Evolutionary conservation across 2,329 filamentous ascomycete species (phyloP).

Genomic region (Anisogramma anomala): DNA sequence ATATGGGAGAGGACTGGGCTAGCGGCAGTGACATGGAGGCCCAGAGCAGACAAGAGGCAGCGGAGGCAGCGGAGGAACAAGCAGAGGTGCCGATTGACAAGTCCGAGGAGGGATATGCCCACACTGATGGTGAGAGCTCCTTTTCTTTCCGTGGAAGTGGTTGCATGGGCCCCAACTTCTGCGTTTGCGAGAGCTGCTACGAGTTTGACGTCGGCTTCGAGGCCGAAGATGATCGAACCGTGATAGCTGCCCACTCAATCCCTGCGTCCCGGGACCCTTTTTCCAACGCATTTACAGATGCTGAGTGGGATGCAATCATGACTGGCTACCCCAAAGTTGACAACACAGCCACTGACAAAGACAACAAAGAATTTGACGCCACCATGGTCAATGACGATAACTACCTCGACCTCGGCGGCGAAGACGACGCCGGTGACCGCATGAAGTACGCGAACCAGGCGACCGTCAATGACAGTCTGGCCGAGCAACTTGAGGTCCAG

Average conservation of each 20-base stretch:
- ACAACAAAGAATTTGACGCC: constrained; percentile 1
- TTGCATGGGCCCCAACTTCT: constrained; percentile 2
- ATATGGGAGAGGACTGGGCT: background rate
- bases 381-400: constrained; percentile 13
- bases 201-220: background rate
- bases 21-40: background rate
- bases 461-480: background rate
- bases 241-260: background rate
- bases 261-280: background rate
- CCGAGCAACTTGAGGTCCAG: background rate
- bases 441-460: constrained; percentile 1
- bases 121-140: constrained; percentile 10
- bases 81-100: background rate
- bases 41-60: background rate
- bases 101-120: constrained; percentile 2
- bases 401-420: constrained; percentile 11
- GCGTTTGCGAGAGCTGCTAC: constrained; percentile 6
- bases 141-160: background rate
- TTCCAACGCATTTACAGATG: background rate
- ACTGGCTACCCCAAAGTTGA: background rate
- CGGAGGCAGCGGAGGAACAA: background rate
- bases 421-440: constrained; percentile 1
- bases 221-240: background rate
- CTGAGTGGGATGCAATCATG: background rate
- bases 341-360: constrained; percentile 5